Base-by-base conservation (phyloP, 768 basidiomycete genomes). In the Cystoderma amianthinum region DNA sequence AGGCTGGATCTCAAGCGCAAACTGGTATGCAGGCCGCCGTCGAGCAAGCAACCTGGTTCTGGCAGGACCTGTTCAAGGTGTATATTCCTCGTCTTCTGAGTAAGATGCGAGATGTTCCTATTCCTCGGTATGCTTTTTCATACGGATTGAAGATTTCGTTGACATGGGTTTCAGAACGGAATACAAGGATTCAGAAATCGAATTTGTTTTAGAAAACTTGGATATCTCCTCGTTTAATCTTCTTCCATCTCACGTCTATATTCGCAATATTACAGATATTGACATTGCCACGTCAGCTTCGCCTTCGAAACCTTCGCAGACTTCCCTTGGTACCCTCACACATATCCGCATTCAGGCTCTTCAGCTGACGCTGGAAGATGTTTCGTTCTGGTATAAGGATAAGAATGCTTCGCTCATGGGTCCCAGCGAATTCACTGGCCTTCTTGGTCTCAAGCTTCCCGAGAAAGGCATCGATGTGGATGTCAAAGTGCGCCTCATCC, bases 1-100 rank as follows among this genome's bases (percentile, higher is more conserved):
- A 59, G 18, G 61, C 56, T 5, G 49, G 68, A 3, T 53, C 61
- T 24, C 54, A 68, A 45, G 59, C 69, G 5, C 48, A 63, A 48
- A 62, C 64, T 0, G 69, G 71, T 4, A 33, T 79, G 33, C 70
- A 79, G 52, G 69, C 69, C 7, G 69, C 73, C 3, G 52, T 81
- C 46, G 79, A 83, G 41, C 72, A 80, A 35, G 71, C 74, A 4
- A 72, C 79, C 1, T 87, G 85, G 85, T 76, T 86, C 61, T 85
- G 81, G 82, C 74, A 82, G 55, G 90, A 93, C 45, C 45, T 90
- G 5, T 81, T 87, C 66, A 85, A 82, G 50, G 82, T 89, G 12
- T 90, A 89, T 52, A 56, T 85, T 1, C 88, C 87, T 12, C 71
- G 72, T 6, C 23, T 76, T 1, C 55, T 83, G 42, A 49, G 45